Percentiles rank a stretch among this genome's conserved stretches.
phyloP scores from a whole-genome alignment of 371 early-diverging fungal genomes.

The Smittium culicis region DNA sequence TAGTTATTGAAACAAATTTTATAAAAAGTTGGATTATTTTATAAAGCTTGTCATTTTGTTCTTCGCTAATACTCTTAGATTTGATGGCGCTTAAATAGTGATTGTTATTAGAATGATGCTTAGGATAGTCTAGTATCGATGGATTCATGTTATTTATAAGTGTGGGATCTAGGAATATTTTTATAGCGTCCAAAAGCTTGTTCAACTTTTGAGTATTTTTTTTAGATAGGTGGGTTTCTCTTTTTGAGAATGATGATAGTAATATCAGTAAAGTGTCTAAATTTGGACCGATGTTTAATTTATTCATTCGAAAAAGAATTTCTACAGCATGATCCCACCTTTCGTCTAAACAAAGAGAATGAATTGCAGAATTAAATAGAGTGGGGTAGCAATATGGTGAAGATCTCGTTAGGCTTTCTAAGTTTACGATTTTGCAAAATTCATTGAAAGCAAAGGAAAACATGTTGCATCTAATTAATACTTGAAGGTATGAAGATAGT shows the following conservation, averaged over 20 bases:
- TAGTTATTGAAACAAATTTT: neutral
- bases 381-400: neutral
- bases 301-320: neutral
- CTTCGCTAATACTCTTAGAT: neutral
- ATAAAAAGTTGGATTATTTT: neutral
- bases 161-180: neutral
- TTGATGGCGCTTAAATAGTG: neutral
- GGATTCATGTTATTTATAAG: neutral
- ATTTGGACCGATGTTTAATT: conserved; percentile 1
- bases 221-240: neutral
- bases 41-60: neutral
- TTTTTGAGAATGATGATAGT: neutral
- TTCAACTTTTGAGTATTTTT: neutral
- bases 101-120: neutral
- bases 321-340: neutral
- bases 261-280: conserved; percentile 3
- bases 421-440: neutral
- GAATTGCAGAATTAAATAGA: neutral
- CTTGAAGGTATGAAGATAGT: neutral
- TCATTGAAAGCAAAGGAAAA: neutral
- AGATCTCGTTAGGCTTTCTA: neutral
- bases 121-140: neutral
- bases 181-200: neutral
- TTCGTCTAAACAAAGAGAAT: neutral
- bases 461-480: neutral